These are phyloP conservation scores for Colletotrichum sp. DNA, from an alignment of 2,329 filamentous ascomycete species.

Conservation along the genomic window DNA sequence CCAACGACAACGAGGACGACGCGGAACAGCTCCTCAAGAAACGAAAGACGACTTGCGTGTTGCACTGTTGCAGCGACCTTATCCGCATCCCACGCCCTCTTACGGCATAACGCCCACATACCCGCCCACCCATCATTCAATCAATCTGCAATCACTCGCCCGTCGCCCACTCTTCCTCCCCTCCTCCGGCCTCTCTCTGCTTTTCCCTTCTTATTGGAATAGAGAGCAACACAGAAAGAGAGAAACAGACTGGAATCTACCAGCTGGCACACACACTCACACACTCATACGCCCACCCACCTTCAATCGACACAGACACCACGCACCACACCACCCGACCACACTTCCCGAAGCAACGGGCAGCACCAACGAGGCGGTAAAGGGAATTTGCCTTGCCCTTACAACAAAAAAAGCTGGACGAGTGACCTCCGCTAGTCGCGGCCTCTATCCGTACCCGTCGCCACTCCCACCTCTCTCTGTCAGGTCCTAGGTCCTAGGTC, in stretches of 20 bases:
- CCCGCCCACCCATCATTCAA: not conserved
- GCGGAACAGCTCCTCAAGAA: not conserved
- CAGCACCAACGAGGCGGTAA: slow-evolving; percentile 18
- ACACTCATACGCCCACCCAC: not conserved
- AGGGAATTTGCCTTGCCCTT: not conserved
- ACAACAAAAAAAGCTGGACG: not conserved
- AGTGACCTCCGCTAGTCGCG: slow-evolving; percentile 14
- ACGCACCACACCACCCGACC: not conserved
- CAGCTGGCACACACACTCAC: not conserved
- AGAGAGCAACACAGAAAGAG: not conserved
- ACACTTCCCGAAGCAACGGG: slow-evolving; percentile 4
- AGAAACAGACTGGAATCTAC: not conserved
- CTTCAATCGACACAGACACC: not conserved
- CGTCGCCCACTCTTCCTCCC: not conserved
- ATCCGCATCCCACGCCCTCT: not conserved
- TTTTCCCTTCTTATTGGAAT: not conserved
- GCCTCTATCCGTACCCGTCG: slow-evolving; percentile 8
- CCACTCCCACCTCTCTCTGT: slow-evolving; percentile 10
- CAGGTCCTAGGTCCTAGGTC: slow-evolving; percentile 13
- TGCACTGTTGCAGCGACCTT: not conserved
- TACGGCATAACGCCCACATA: slow-evolving; percentile 3
- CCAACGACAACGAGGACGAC: slow-evolving; percentile 1
- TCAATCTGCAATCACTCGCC: not conserved
- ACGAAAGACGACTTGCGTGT: not conserved
- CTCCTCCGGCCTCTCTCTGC: not conserved